Conservation (phyloP, 495 filamentous ascomycete genomes). For the Cudoniella acicularis region DNA sequence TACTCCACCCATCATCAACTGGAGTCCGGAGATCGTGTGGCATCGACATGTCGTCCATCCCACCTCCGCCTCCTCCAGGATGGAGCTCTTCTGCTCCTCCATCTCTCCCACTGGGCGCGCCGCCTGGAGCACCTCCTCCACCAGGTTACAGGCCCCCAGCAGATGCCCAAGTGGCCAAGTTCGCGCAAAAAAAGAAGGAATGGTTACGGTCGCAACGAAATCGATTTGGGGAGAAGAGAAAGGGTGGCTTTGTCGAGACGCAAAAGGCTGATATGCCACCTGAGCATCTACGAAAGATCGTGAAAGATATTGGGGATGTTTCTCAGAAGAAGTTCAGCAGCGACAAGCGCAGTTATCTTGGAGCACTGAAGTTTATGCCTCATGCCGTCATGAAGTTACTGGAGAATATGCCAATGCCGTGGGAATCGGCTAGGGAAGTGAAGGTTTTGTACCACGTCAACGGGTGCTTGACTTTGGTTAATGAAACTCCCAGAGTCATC, state of each 20-base stretch:
- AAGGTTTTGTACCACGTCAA: conserved; percentile 99
- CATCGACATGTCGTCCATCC: conserved; percentile 65
- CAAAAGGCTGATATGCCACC: conserved; percentile 99
- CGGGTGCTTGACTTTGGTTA: conserved; percentile 93
- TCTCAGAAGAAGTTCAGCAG: conserved; percentile 99
- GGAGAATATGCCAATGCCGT: conserved; percentile 99
- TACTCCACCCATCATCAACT: conserved; percentile 6
- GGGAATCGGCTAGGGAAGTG: conserved; percentile 93
- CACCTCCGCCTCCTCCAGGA: conserved; percentile 76
- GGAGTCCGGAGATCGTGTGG: conserved; percentile 16
- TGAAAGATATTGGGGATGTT: conserved; percentile 97
- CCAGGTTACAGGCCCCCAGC: conserved; percentile 82
- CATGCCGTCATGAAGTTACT: conserved; percentile 98
- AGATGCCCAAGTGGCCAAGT: conserved; percentile 88
- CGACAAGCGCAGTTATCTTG: conserved; percentile 97
- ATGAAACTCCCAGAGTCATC: conserved; percentile 94
- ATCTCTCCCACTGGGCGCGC: conserved; percentile 53
- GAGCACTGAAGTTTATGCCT: conserved; percentile 98
- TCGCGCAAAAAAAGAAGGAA: conserved; percentile 97
- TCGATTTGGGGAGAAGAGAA: conserved; percentile 94
- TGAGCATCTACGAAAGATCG: conserved; percentile 96
- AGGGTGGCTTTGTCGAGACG: conserved; percentile 92
- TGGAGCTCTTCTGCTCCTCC: conserved; percentile 69
- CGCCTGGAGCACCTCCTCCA: conserved; percentile 74
- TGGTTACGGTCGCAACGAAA: conserved; percentile 92